Evolutionary conservation across 2,329 filamentous ascomycete genomes (phyloP).

Genomic region (Talaromyces sp.): DNA sequence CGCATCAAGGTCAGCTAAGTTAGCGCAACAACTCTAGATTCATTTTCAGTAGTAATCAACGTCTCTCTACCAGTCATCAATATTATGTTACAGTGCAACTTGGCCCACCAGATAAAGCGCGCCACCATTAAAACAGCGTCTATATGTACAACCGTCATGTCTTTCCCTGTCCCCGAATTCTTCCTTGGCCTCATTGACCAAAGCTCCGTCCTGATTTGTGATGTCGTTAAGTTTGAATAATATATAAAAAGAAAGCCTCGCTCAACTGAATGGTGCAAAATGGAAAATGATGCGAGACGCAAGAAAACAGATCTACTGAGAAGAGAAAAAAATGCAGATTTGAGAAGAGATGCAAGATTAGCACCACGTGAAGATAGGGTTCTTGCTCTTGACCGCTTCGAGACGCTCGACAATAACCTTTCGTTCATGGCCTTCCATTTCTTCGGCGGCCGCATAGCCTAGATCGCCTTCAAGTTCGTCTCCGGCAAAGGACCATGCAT

Average conservation of each 20-base stretch:
- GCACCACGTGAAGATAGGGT: conserved; percentile 98
- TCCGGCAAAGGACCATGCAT: conserved; percentile 56
- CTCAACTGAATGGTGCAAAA: background rate
- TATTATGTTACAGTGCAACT: conserved; percentile 9
- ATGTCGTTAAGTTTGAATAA: conserved; percentile 11
- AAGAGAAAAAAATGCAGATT: background rate
- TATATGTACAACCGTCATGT: conserved; percentile 16
- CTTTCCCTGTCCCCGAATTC: background rate
- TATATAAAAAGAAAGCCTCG: conserved; percentile 2
- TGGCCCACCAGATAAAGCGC: conserved; percentile 1
- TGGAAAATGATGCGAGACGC: conserved; percentile 19
- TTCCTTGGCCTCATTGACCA: background rate
- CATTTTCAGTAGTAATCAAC: background rate
- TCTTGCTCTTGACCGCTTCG: conserved; percentile 91
- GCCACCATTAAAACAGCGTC: conserved; percentile 9
- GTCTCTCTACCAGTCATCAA: background rate
- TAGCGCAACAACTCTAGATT: background rate
- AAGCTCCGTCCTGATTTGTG: conserved; percentile 7
- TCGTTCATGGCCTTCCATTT: conserved; percentile 84
- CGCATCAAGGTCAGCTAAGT: background rate
- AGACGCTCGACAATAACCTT: conserved; percentile 96
- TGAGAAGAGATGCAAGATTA: conserved; percentile 41
- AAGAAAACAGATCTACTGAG: conserved; percentile 16
- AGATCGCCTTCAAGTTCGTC: conserved; percentile 88
- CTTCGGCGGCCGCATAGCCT: conserved; percentile 89